Base-by-base conservation (phyloP, 2,329 filamentous ascomycete species). In the Calycina herbarum region DNA sequence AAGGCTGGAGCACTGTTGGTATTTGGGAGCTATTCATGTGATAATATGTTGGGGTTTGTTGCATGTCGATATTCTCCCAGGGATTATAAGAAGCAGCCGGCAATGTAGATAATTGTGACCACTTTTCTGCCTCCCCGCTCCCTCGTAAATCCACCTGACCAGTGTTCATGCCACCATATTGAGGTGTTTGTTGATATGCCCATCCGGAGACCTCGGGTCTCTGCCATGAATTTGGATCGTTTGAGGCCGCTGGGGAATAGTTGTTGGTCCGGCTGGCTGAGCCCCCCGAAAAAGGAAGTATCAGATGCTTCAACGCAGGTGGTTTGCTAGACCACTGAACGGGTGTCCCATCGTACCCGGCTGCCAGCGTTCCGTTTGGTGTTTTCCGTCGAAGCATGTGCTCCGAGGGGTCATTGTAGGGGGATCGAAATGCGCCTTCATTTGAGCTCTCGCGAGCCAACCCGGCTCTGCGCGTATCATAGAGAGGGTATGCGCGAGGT, bases 371-470 rank as follows among this genome's bases (percentile, higher is more conserved):
- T n/a, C 94, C 95, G 74, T 89, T 94, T 4, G 94, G 95, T 8
- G 94, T 98, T 78, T 98, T 98, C 70, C 94, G 87, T 70, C 94
- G 88, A 64, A 97, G 82, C 72, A 92, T 91, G 77, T 96, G 89
- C 77, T 97, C 93, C n/a, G 72, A 69, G 8, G 70, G 69, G 60
- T 75, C 71, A 67, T 73, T 66, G 59, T 74, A 74, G 17, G 70
- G 68, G n/a, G 71, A 68, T 59, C 65, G 64, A 58, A 69, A 66
- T 13, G 67, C 42, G 33, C 68, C 66, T 29, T 63, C 66, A 27
- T 51, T 61, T n/a, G 65, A 64, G 27, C n/a, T 57, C 15, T 63
- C 63, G 5, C 63, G 64, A 24, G 56, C 54, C 51, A 70, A 57
- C 29, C 67, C 65, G 38, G 64, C 59, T 62, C 68, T 69, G 33